Evolutionary conservation across 768 basidiomycete genomes (phyloP), one percentile per base, ranked within the genome.

Genomic region (Candolleomyces aberdarensis): DNA sequence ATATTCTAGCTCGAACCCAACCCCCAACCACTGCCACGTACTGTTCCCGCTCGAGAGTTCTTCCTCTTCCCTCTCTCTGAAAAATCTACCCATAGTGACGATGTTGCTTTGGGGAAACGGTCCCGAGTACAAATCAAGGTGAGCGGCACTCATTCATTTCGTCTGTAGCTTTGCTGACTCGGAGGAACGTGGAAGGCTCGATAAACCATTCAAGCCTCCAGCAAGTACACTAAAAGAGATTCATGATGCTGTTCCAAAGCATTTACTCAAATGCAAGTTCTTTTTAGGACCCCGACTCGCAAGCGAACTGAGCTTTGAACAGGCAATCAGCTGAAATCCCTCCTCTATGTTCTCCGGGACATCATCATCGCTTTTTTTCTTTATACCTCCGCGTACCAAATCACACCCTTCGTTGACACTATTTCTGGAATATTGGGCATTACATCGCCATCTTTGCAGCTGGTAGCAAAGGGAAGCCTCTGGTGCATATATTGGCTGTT

Each of bases 211-310:
- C 66, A 68, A 69, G 19, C 84, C 83, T 9, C 82, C 84, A 3
- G 75, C 69, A 13, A 74, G 78, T 15, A 80, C 80, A 0, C 69
- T 85, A 47, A 84, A 83, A 67, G 78, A 84, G 56, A 73, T 85
- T 56, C 83, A 83, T 58, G 79, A 82, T 62, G 82, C 80, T 4
- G 83, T 85, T 19, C 83, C 84, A 1, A 84, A 81, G 69, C 72
- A 83, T 48, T 69, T 84, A 9, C 71, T 83, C n/a, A 74, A 72
- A 62, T 73, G 79, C 77, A 72, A 66, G 73, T 58, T 17, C 20
- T 17, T 40, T 19, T 40, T 13, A 39, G 48, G 26, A 1, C 20
- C 44, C n/a, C 39, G 26, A 14, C 26, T 36, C 8, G 9, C 39
- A n/a, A 44, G 31, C 22, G 9, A 56, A 26, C 11, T 11, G 6